Conservation (phyloP, 306 rosid species). For the Cicer yamashitae region DNA sequence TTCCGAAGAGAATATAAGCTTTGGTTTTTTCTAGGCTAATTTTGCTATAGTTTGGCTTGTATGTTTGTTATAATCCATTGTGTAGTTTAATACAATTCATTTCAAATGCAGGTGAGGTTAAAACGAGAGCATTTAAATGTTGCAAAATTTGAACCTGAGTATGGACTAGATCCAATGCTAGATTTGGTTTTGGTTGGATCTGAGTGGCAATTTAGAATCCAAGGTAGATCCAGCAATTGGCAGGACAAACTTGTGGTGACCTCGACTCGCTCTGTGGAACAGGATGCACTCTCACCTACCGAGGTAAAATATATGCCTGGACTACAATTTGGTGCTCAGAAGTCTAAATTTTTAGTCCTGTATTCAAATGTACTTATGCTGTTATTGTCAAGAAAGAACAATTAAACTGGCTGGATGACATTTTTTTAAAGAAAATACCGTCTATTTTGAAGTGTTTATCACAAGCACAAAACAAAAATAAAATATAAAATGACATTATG, state of each 20-base stretch:
- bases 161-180: slow-evolving; percentile 88
- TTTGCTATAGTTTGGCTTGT: slow-evolving; percentile 34
- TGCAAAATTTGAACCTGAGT: slow-evolving; percentile 90
- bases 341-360: too few species aligned
- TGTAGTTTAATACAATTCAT: slow-evolving; percentile 35
- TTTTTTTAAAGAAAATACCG: not conserved
- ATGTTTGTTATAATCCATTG: slow-evolving; percentile 6
- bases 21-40: slow-evolving; percentile 19
- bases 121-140: slow-evolving; percentile 87
- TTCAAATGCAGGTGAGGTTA: slow-evolving; percentile 78
- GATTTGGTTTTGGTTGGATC: slow-evolving; percentile 95
- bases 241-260: slow-evolving; percentile 95
- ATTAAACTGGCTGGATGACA: too few species aligned
- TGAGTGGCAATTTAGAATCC: slow-evolving; percentile 94
- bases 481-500: not conserved
- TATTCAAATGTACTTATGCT: too few species aligned
- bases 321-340: slow-evolving; percentile 18
- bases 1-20: too few species aligned
- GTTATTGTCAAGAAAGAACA: too few species aligned
- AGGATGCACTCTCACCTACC: slow-evolving; percentile 80
- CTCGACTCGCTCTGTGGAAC: slow-evolving; percentile 90
- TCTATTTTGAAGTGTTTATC: not conserved
- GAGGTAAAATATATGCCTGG: slow-evolving; percentile 60
- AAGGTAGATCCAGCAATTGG: slow-evolving; percentile 94
- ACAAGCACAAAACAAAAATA: not conserved